These are phyloP conservation scores for Wickerhamomyces tratensis DNA, from an alignment of 805 yeast genomes.

Conservation along the genomic window DNA sequence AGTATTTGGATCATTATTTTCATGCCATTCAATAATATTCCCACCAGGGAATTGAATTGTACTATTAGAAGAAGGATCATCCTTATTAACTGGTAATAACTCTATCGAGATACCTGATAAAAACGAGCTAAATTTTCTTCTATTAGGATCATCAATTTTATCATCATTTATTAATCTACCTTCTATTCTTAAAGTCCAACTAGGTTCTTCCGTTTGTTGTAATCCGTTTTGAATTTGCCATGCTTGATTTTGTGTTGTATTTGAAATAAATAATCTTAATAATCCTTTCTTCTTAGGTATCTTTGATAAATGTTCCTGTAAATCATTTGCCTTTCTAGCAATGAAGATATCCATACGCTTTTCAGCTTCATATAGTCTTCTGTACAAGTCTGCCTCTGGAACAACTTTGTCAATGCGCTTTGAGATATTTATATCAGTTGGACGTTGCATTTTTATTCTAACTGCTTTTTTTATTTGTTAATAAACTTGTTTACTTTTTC, in stretches of 20 bases:
- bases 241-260: constrained; percentile 76
- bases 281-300: constrained; percentile 39
- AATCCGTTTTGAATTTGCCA: constrained; percentile 49
- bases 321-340: constrained; percentile 74
- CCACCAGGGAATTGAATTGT: constrained; percentile 15
- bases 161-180: constrained; percentile 61
- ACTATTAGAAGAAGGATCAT: constrained; percentile 6
- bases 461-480: background rate
- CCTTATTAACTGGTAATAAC: constrained; percentile 23
- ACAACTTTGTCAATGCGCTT: constrained; percentile 33
- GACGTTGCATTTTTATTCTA: constrained; percentile 20
- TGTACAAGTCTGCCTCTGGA: constrained; percentile 67
- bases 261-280: constrained; percentile 74
- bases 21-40: constrained; percentile 82
- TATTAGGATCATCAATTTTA: constrained; percentile 34
- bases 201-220: constrained; percentile 27
- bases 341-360: constrained; percentile 69
- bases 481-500: too few species aligned
- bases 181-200: constrained; percentile 85
- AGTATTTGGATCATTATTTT: constrained; percentile 32
- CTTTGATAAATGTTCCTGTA: constrained; percentile 58
- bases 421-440: constrained; percentile 46
- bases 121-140: constrained; percentile 67
- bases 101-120: constrained; percentile 82
- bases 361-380: constrained; percentile 73